Base-by-base conservation (phyloP, 2,329 filamentous ascomycete genomes). In the Colletotrichum lindemuthianum region DNA sequence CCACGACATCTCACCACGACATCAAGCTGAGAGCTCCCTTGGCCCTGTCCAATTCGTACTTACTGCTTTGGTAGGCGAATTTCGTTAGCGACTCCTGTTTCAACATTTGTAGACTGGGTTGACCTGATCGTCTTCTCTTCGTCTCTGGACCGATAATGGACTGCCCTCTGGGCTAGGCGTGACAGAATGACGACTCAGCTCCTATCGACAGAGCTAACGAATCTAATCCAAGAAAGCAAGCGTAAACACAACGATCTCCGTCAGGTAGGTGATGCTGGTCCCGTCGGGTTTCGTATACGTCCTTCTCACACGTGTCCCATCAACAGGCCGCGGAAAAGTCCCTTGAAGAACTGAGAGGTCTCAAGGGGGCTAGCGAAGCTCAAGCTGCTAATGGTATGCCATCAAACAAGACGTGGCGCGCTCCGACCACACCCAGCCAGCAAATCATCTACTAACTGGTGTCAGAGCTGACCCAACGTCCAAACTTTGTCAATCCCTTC, bases 191-290 rank as follows among this genome's bases (percentile, higher is more conserved):
- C 93, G 77, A 90, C 93, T 72, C 92, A 96, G 86, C 89, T 97
- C 73, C 86, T 97, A 73, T 89, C 90, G 74, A 90, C 92, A 63
- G 94, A 97, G 86, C 87, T 97, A 76, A 88, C 90, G 73, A 96
- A 92, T 80, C 88, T 97, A 76, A 90, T 97, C 72, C 92, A 96
- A 78, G 96, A 99, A 82, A 96, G 94, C 75, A 98, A 97, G 80
- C 88, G 95, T 73, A 98, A 97, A 79, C 91, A 97, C 77, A 88
- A 91, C 70, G 96, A 98, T 72, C 84, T 99, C 57, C 89, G 92
- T 81, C 92, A 91, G 85, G 91, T 90, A 79, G 72, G 85, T 77
- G 61, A 24, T 40, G 6, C 56, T 39, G 13, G 24, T 53, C 12
- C 48, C 39, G 13, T 24, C n/a, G 33, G 40, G 12, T 16, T 8